These are phyloP conservation scores for Entomortierella parvispora DNA, from an alignment of 192 early-diverging fungal species.

Conservation along the genomic window DNA sequence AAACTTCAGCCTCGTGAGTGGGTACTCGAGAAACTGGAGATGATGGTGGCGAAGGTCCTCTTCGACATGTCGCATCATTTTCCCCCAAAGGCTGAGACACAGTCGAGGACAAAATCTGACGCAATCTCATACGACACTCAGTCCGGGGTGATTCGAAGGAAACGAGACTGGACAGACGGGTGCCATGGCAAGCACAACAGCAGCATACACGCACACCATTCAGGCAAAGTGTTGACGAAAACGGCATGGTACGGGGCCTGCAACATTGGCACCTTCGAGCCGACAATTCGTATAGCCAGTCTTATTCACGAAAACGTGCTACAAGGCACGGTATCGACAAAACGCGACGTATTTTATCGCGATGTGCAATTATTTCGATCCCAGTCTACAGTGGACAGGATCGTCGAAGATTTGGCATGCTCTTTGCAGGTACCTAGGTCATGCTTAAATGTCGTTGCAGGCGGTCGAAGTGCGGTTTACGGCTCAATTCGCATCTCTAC, in stretches of 20 bases:
- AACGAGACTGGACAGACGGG: neutral
- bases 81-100: slow-evolving; percentile 1
- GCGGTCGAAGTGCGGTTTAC: slow-evolving; percentile 21
- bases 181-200: neutral
- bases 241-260: neutral
- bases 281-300: slow-evolving; percentile 1
- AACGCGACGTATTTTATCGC: slow-evolving; percentile 37
- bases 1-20: slow-evolving; percentile 12
- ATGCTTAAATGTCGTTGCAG: slow-evolving; percentile 38
- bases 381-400: slow-evolving; percentile 19
- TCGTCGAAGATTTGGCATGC: slow-evolving; percentile 43
- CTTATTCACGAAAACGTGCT: slow-evolving; percentile 27
- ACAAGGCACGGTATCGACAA: slow-evolving; percentile 4
- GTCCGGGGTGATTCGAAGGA: slow-evolving; percentile 21
- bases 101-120: neutral
- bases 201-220: neutral
- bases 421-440: slow-evolving; percentile 23
- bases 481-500: slow-evolving; percentile 22
- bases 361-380: slow-evolving; percentile 30
- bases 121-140: slow-evolving; percentile 18
- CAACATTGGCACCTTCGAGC: neutral
- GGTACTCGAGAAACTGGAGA: slow-evolving; percentile 23
- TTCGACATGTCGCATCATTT: slow-evolving; percentile 1
- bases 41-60: slow-evolving; percentile 11
- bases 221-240: neutral